These are phyloP conservation scores for Fraxinus pennsylvanica DNA, from an alignment of 257 asterid species.

Conservation along the genomic window DNA sequence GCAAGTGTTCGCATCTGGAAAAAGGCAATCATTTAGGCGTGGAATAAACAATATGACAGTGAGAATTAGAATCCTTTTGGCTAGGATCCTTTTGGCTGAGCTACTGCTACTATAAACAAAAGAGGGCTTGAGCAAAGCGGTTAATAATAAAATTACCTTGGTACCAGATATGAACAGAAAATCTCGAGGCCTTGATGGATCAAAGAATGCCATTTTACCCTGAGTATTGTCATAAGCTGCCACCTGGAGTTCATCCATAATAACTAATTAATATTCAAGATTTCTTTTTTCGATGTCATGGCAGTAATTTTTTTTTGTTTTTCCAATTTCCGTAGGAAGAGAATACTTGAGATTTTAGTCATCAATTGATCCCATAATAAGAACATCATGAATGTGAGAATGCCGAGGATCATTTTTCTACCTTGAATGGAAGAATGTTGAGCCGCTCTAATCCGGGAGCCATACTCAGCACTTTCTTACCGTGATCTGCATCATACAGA, in stretches of 20 bases:
- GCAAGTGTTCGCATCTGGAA: slow-evolving; percentile 87
- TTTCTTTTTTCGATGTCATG: neutral
- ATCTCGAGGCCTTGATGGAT: slow-evolving; percentile 87
- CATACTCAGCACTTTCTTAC: slow-evolving; percentile 93
- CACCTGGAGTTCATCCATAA: slow-evolving; percentile 47
- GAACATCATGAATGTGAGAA: slow-evolving; percentile 7
- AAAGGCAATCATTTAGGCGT: slow-evolving; percentile 1
- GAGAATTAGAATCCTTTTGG: neutral
- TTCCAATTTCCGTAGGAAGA: neutral
- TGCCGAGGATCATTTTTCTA: slow-evolving; percentile 14
- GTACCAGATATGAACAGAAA: slow-evolving; percentile 94
- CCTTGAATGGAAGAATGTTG: slow-evolving; percentile 91
- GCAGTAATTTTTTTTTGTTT: neutral
- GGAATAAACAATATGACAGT: neutral
- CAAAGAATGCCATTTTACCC: slow-evolving; percentile 90
- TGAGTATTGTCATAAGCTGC: slow-evolving; percentile 93
- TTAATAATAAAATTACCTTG: slow-evolving; percentile 49
- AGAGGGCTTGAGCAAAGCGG: neutral
- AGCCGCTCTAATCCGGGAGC: slow-evolving; percentile 92
- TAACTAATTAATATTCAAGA: neutral
- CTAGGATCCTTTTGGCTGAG: no score
- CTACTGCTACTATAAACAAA: no score
- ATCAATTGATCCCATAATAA: neutral
- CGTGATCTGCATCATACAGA: slow-evolving; percentile 95
- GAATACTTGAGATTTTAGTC: neutral